These are phyloP conservation scores for Jacaranda mimosifolia DNA, from an alignment of 257 asterid species.

Conservation along the genomic window DNA sequence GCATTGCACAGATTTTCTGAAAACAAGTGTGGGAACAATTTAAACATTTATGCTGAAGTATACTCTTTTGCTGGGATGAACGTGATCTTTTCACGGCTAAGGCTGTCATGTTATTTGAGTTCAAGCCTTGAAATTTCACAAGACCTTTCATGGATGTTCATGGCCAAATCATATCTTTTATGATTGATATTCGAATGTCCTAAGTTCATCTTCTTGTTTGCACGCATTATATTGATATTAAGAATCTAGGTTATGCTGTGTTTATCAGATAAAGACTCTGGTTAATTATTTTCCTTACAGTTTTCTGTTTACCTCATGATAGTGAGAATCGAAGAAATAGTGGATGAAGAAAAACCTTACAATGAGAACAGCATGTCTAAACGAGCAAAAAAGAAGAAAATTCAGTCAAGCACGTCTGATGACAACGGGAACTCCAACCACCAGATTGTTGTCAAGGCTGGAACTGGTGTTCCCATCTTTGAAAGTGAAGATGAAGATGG, in stretches of 20 bases:
- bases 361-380: conserved; percentile 52
- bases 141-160: neutral
- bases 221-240: neutral
- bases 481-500: conserved; percentile 99
- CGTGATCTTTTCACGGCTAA: neutral
- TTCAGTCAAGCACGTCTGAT: conserved; percentile 41
- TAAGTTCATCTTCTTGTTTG: conserved; percentile 19
- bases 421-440: conserved; percentile 48
- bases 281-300: conserved; percentile 6
- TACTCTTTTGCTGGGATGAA: neutral
- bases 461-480: conserved; percentile 46
- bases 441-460: conserved; percentile 59
- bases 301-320: conserved; percentile 29
- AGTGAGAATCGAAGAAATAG: conserved; percentile 93
- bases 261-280: neutral
- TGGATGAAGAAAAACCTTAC: conserved; percentile 69
- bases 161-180: neutral
- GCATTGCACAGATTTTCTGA: neutral
- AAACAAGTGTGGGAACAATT: neutral
- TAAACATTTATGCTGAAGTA: neutral
- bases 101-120: neutral
- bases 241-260: neutral
- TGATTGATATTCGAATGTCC: neutral
- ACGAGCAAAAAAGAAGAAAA: conserved; percentile 65
- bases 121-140: neutral